Evolutionary conservation across 805 yeast genomes (phyloP), one percentile per base, ranked within the genome.

Genomic region (Myxozyma neglecta): DNA sequence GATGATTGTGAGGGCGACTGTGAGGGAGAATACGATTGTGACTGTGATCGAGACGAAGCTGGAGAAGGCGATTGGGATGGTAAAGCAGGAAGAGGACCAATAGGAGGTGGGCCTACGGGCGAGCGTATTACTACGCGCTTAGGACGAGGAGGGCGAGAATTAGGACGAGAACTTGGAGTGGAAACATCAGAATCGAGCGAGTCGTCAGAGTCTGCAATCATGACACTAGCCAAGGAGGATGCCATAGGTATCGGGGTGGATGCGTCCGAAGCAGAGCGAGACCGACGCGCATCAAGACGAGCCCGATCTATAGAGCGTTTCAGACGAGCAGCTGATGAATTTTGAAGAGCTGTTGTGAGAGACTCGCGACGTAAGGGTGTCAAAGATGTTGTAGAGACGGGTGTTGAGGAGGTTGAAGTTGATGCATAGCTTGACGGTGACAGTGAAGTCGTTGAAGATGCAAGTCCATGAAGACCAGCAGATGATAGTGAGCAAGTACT

Each of bases 351-450:
- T 4, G 57, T 35, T 16, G 64, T 57, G 37, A 44, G 35, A 9
- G 64, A 61, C 54, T 61, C 64, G 32, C 64, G 58, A 13, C 64
- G 45, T 8, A 60, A 59, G 16, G 63, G 56, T 9, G 52, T 42
- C 6, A 20, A 20, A 6, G 49, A 45, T 29, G 14, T 43, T 10
- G 55, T 45, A 8, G 20, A 13, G 29, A 34, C 44, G 2, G 43
- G 49, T 3, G 52, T 29, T 9, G 54, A 20, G 16, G 56, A 47
- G 13, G 59, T 16, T 11, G 51, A 48, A 10, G 56, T 13, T 6
- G 61, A 53, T 14, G 49, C 40, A 10, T 52, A 54, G 20, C 48
- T 46, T 1, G 64, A 61, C 2, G 53, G 34, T n/a, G 55, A 36
- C 8, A 60, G 52, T 14, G 61, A 49, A 3, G 59, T 37, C 32